Evolutionary conservation across 2,329 filamentous ascomycete genomes (phyloP).

Genomic region (Epichloe bromicola): DNA sequence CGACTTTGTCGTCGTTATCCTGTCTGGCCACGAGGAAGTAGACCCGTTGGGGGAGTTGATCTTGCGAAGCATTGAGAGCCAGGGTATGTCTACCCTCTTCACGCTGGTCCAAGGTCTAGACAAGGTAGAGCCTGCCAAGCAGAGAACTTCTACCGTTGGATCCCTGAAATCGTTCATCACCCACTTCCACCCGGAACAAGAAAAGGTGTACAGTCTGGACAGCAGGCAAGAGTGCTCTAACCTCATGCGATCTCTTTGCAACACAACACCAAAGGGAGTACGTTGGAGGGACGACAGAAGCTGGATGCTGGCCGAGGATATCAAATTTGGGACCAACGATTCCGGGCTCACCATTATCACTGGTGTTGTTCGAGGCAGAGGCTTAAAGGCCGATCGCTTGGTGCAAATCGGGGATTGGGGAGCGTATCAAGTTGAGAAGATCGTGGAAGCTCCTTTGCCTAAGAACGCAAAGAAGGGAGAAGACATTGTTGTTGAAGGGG

Average conservation of each 20-base stretch:
- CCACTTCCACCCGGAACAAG: slow-evolving; percentile 85
- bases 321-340: slow-evolving; percentile 53
- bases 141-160: slow-evolving; percentile 58
- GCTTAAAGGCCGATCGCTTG: slow-evolving; percentile 78
- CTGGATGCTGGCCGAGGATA: slow-evolving; percentile 84
- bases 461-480: slow-evolving; percentile 46
- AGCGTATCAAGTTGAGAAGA: slow-evolving; percentile 82
- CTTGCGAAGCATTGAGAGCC: slow-evolving; percentile 75
- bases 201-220: slow-evolving; percentile 82
- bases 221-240: slow-evolving; percentile 85
- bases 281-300: slow-evolving; percentile 89
- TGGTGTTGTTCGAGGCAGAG: slow-evolving; percentile 73
- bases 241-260: slow-evolving; percentile 81
- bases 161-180: slow-evolving; percentile 88
- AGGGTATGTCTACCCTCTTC: slow-evolving; percentile 88
- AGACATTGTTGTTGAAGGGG: slow-evolving; percentile 54
- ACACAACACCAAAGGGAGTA: slow-evolving; percentile 84
- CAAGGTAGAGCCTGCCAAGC: slow-evolving; percentile 66
- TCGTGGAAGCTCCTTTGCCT: slow-evolving; percentile 60
- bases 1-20: slow-evolving; percentile 78
- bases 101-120: slow-evolving; percentile 73
- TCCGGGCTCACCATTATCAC: slow-evolving; percentile 60
- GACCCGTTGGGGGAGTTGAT: slow-evolving; percentile 77
- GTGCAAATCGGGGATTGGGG: slow-evolving; percentile 92
- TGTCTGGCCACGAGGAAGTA: slow-evolving; percentile 73